A percentile compares a stretch with the other conserved stretches of the same genome.
These are phyloP conservation scores for Venturia nashicola DNA, from an alignment of 2,329 filamentous ascomycete genomes.

Conservation along the genomic window DNA sequence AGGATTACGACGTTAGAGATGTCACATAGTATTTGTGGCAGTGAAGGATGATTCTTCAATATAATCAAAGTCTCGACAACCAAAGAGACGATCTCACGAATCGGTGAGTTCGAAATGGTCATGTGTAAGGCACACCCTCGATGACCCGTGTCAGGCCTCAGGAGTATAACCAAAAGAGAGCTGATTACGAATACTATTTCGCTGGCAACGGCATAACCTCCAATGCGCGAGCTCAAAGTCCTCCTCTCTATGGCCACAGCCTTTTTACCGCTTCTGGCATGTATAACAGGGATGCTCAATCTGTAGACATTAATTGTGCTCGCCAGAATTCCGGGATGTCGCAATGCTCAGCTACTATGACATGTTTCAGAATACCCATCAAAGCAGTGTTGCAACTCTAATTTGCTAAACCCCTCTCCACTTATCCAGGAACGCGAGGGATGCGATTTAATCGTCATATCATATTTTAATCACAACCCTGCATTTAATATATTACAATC, in stretches of 20 bases:
- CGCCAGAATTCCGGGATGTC: background rate
- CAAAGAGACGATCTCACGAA: no score
- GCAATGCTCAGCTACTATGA: background rate
- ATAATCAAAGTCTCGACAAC: no score
- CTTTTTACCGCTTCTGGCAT: background rate
- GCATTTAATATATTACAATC: background rate
- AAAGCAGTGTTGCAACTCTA: background rate
- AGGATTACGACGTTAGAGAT: no score
- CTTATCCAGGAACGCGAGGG: background rate
- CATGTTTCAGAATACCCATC: background rate
- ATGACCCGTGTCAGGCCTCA: background rate
- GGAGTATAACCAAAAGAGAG: background rate
- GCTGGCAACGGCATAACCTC: background rate
- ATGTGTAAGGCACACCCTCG: background rate
- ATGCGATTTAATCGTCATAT: background rate
- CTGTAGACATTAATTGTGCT: constrained; percentile 1
- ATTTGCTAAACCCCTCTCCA: background rate
- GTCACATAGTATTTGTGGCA: no score
- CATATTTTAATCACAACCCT: background rate
- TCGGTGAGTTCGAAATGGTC: background rate
- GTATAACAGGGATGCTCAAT: background rate
- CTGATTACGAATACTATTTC: no score
- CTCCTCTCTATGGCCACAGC: background rate
- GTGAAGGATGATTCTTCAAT: no score
- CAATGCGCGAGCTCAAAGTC: background rate